A percentile compares a stretch with the other conserved stretches of the same genome.
Evolutionary conservation across 148 eudicot species (phyloP).

Genomic region (Cornus controversa): DNA sequence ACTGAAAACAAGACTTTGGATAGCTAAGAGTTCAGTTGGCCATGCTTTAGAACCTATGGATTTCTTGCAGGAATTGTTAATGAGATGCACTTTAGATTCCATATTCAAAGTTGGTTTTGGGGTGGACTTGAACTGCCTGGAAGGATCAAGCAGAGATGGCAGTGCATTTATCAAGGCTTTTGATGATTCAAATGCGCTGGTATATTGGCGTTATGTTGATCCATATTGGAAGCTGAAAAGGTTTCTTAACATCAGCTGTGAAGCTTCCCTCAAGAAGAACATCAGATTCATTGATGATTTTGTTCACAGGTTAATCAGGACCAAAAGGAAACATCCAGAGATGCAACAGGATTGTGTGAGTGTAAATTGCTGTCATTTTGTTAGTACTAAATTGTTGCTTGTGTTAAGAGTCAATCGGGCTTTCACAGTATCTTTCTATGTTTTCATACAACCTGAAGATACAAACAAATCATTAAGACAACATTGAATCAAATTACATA

Average conservation of each 20-base stretch:
- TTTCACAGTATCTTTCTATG: not conserved
- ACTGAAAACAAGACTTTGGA: not conserved
- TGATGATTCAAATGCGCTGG: slow-evolving; percentile 63
- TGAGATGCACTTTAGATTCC: slow-evolving; percentile 63
- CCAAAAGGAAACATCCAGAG: slow-evolving; percentile 40
- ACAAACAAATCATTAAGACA: no score
- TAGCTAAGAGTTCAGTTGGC: not conserved
- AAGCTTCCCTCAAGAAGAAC: slow-evolving; percentile 56
- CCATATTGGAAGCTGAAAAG: slow-evolving; percentile 64
- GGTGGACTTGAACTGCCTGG: slow-evolving; percentile 69
- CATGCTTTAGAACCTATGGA: not conserved
- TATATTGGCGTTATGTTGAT: slow-evolving; percentile 55
- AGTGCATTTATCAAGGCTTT: slow-evolving; percentile 62
- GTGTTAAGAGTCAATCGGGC: no score
- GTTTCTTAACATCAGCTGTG: slow-evolving; percentile 57
- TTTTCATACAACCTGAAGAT: not conserved
- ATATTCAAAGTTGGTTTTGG: slow-evolving; percentile 87
- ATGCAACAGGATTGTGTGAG: slow-evolving; percentile 31
- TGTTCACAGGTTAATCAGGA: slow-evolving; percentile 46
- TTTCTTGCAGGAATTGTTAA: slow-evolving; percentile 58
- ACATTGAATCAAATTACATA: not conserved
- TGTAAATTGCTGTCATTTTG: not conserved
- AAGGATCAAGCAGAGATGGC: slow-evolving; percentile 60
- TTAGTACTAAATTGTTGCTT: no score
- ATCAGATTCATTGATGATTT: slow-evolving; percentile 49